A percentile compares a stretch with the other conserved stretches of the same genome.
These are phyloP conservation scores for Globisporangium ultimum DNA, from an alignment of 352 stramenopile genomes.

Conservation along the genomic window DNA sequence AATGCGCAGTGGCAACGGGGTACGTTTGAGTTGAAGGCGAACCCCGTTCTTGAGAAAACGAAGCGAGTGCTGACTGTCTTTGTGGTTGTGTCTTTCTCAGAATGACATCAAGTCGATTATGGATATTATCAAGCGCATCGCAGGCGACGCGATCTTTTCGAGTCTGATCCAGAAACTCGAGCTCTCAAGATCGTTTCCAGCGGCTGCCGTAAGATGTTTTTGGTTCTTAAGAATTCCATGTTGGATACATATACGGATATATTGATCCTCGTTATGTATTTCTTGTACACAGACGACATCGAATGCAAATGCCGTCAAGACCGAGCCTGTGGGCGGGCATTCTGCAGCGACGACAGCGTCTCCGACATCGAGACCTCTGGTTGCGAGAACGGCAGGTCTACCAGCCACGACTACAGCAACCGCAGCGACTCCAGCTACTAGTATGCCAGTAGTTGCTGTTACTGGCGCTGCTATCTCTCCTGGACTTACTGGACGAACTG, in stretches of 20 bases:
- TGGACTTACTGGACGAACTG: constrained; percentile 1
- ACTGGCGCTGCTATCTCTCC: constrained; percentile 1
- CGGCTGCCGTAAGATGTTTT: constrained; percentile 17
- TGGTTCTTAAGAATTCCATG: not conserved
- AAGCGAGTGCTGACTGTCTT: not conserved
- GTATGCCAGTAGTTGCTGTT: not conserved
- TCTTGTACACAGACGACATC: not conserved
- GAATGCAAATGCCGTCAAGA: constrained; percentile 22
- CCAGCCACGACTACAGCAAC: not conserved
- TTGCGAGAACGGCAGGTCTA: not conserved
- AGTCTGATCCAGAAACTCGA: constrained; percentile 85
- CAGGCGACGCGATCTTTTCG: constrained; percentile 75
- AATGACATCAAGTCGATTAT: constrained; percentile 88
- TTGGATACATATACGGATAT: not conserved
- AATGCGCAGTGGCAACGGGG: constrained; percentile 76
- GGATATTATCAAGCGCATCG: constrained; percentile 86
- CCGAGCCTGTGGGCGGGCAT: constrained; percentile 19
- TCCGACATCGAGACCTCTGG: constrained; percentile 2
- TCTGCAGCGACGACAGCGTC: not conserved
- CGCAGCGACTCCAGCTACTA: not conserved
- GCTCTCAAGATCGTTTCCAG: constrained; percentile 57
- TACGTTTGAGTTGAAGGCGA: constrained; percentile 14
- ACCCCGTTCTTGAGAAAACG: not conserved
- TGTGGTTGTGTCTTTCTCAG: constrained; percentile 15
- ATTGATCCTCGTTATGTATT: not conserved